A percentile compares a stretch with the other conserved stretches of the same genome.
phyloP scores from a whole-genome alignment of 208 protist species.

The Trypanosoma mega region DNA sequence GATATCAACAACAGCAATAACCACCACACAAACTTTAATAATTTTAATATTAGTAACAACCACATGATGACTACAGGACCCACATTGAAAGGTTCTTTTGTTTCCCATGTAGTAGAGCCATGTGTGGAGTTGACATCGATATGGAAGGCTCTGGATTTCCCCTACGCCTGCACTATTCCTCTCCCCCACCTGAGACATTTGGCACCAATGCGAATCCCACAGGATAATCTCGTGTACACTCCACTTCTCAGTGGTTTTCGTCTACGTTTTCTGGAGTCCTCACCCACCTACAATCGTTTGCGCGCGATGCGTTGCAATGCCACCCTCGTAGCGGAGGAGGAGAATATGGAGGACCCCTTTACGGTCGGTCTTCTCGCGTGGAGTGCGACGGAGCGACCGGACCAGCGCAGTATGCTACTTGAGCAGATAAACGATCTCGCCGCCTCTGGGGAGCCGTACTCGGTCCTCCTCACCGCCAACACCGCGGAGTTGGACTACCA shows the following conservation, averaged over 20 bases:
- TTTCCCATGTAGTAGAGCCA: too few relatives aligned
- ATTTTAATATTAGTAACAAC: too few relatives aligned
- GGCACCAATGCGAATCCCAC: slow-evolving; percentile 52
- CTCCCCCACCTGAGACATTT: slow-evolving; percentile 54
- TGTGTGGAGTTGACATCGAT: slow-evolving; percentile 54
- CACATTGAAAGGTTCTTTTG: too few relatives aligned
- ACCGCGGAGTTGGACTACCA: slow-evolving; percentile 75
- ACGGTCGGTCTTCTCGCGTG: slow-evolving; percentile 62
- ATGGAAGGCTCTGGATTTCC: slow-evolving; percentile 75
- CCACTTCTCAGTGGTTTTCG: slow-evolving; percentile 84
- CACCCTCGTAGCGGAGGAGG: too few relatives aligned
- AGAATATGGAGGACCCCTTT: too few relatives aligned
- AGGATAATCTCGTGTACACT: slow-evolving; percentile 75
- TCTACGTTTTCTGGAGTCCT: slow-evolving; percentile 66
- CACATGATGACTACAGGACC: too few relatives aligned
- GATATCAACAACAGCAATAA: too few relatives aligned
- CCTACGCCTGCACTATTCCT: slow-evolving; percentile 72
- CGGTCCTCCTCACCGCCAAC: slow-evolving; percentile 56
- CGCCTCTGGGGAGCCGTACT: slow-evolving; percentile 53
- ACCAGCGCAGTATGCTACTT: slow-evolving; percentile 70
- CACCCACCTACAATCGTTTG: slow-evolving; percentile 52
- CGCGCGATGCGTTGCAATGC: slow-evolving; percentile 37
- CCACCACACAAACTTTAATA: too few relatives aligned
- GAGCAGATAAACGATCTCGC: slow-evolving; percentile 77
- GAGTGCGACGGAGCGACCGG: slow-evolving; percentile 71